Evolutionary conservation across 176 grass and related monocot species (phyloP), one percentile per base, ranked within the genome.

Genomic region (Alopecurus myosuroides): DNA sequence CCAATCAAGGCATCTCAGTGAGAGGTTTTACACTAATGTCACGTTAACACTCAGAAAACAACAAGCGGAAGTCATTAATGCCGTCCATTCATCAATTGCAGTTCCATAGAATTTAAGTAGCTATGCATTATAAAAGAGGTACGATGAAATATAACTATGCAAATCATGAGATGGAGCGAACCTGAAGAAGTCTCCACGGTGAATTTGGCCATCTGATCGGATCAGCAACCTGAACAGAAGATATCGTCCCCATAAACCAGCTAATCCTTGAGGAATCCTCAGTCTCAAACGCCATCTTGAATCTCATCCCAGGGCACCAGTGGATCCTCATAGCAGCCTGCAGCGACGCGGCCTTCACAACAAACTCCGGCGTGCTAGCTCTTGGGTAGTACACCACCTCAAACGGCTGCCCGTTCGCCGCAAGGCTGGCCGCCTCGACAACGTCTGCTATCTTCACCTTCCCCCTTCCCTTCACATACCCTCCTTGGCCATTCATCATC

Each of bases 201-300:
- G 91, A 93, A 85, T 90, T 90, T 5, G 78, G 68, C 91, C 91
- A 93, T 85, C 85, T 61, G 28, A 82, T 74, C 0, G 88, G 91
- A 70, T 93, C 91, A 31, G 91, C 71, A 44, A 90, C 66, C 82
- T 93, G 88, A 78, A 76, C 91, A 12, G 88, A 90, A 82, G 91
- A 87, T 46, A 93, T 90, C 0, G 85, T 90, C 29, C 91, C 91
- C 91, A 93, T 93, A 74, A 93, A 93, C 91, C 91, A 93, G 85
- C 91, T 93, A 41, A 93, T 93, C 74, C 91, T 93, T 28, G 91
- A 93, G 4, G 91, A 93, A 64, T 93, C 91, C 85, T 93, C 91
- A 1, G 91, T 93, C 78, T 93, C 91, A 45, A 93, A 93, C 0
- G 91, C 88, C 91, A 93, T 93, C 88, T 90, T 93, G 86, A 90